Base-by-base conservation (phyloP, 257 asterid species). In the Coffea canephora region DNA sequence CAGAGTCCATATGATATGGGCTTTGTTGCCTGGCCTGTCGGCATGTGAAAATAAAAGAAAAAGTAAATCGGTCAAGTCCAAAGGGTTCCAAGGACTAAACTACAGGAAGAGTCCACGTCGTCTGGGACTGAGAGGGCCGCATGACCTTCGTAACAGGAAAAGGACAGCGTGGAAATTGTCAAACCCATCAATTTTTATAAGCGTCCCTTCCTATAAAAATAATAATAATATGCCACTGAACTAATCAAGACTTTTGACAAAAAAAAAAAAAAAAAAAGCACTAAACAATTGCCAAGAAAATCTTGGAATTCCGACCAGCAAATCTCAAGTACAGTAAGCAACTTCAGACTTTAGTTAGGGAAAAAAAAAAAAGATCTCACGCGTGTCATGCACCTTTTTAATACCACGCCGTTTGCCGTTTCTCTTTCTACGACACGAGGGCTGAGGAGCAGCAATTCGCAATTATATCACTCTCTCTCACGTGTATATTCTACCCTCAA, bases 291-390 rank as follows among this genome's bases (percentile, higher is more conserved):
- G 52, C 23, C 21, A 31, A 69, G 73, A 75, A 81, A 79, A 70
- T 74, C 79, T 76, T 59, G 6, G 76, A 78, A 79, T 39, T 62
- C 83, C 85, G 87, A 84, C 85, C 74, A 74, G 23, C 36, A 69
- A 66, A 84, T 84, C 87, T 84, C 57, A 39, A 41, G 49, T 48
- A 73, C 78, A 66, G 78, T 39, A 73, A 61, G 52, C 69, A 73
- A 49, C 75, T 55, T 75, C 80, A 74, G 48, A 74, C 85, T 82
- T 72, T 57, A 23, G 49, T 25, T 13, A n/a, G 55, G 43, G 77
- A 31, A 31, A 31, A 31, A 31, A 31, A 52, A 80, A 74, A 78
- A 61, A 21, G 31, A 7, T 0, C 49, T 46, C 83, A 79, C 78
- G 86, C 81, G 70, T 69, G 81, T 67, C 70, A 61, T 49, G 2